Evolutionary conservation across 495 filamentous ascomycete species (phyloP), one percentile per base, ranked within the genome.

Genomic region (Cudoniella acicularis): DNA sequence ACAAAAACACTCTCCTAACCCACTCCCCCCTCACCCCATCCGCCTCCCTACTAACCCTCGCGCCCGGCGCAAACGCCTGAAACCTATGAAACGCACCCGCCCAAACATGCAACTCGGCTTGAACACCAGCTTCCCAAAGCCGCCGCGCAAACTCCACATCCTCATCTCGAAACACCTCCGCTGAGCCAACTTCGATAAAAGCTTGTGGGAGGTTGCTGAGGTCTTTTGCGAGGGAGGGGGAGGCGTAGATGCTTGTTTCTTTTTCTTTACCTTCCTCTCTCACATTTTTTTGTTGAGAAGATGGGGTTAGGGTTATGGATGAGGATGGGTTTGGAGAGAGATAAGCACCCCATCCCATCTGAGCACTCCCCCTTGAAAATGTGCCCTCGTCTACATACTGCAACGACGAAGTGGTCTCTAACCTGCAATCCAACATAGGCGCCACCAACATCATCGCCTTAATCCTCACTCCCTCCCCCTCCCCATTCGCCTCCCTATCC

Each of bases 81-180:
- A 61, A 61, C 36, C 11, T n/a, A 40, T 56, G 52, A 20, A 24
- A 61, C 21, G 18, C 58, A 13, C 58, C 58, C 6, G 58, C 52
- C 62, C 62, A 64, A 20, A 61, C 53, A 26, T 61, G 62, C 18
- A 64, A 24, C 40, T 64, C 62, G 13, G 45, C 56, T 30, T 49
- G 30, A 13, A 54, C 47, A 11, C 62, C 62, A 42, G 25, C 24
- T 13, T 53, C 50, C 58, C 58, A 64, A 16, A 58, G 17, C 20
- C 54, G 57, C 22, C 18, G 42, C 2, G 49, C 62, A 61, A 57
- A 64, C 1, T 20, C 21, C 1, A 64, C 49, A 49, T 26, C 23
- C n/a, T 57, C 43, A 45, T 64, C 62, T 20, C 62, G 54, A 24
- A 64, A 54, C 8, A 49, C 41, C 18, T 64, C 58, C 17, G 49